Base-by-base conservation (phyloP, 371 early-diverging fungal genomes). In the Mortierella sp. region DNA sequence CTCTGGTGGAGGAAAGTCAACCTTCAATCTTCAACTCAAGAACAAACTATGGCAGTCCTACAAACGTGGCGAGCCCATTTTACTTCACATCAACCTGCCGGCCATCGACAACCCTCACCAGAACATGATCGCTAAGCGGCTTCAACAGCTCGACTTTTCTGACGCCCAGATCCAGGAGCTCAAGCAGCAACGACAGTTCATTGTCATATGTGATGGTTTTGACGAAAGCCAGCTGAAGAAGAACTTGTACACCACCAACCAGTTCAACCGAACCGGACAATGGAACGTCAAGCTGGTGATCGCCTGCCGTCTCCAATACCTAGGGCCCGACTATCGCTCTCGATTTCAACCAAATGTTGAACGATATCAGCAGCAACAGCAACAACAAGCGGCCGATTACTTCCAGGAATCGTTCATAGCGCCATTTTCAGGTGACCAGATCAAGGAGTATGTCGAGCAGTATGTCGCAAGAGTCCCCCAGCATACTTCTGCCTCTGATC, bases 1-100 rank as follows among this genome's bases (percentile, higher is more conserved):
- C 26, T 57, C 72, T 26, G 77, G 77, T 34, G 54, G 48, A 52
- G 77, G 77, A 26, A 77, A 77, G 34, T 77, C 77, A 58, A 72
- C 77, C 26, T 77, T 77, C 50, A 72, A 9, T 48, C 19, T 24
- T 21, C 34, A 57, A 3, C 26, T 77, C 7, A 58, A 54, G 31
- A 19, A 34, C 48, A 31, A 1, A 10, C 58, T 77, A 1, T 71
- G 71, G 77, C 6, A 60, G 31, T 16, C 38, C 14, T 77, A 77
- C 63, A 57, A 72, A 19, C 34, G 1, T 0, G 72, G 57, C 5
- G 60, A 60, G 1, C 44, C 55, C 1, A 60, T 77, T 13, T 72
- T 72, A 1, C 72, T 77, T 28, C 52, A 34, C 31, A 45, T 77
- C 72, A 26, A 42, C 24, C 63, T 77, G 10, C 47, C 77, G 2